Percentiles rank a stretch among this genome's conserved stretches.
phyloP scores from a whole-genome alignment of 2,329 filamentous ascomycete genomes.

The Ophiocordyceps unilateralis region DNA sequence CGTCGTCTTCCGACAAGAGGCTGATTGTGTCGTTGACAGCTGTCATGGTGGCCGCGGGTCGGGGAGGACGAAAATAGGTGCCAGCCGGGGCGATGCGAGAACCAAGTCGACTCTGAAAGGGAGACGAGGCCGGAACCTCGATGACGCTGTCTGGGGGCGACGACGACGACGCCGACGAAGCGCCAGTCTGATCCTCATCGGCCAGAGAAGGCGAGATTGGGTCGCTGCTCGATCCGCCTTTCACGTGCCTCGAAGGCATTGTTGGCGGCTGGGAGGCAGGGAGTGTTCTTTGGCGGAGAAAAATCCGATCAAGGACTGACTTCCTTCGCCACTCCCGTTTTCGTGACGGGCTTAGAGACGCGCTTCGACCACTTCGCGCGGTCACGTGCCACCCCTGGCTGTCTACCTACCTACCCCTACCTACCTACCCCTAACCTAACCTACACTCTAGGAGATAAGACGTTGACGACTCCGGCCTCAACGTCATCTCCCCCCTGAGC shows the following conservation, averaged over 20 bases:
- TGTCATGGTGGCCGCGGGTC: constrained; percentile 8
- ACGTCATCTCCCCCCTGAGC: no score
- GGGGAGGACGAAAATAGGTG: constrained; percentile 46
- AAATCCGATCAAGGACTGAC: no score
- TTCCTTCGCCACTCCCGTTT: constrained; percentile 1
- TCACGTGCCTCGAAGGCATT: no score
- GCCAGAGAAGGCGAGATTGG: no score
- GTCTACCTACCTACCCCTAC: no score
- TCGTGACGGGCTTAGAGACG: constrained; percentile 4
- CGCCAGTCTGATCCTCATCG: no score
- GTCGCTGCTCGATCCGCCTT: no score
- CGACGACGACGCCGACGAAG: constrained; percentile 13
- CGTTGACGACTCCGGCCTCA: no score
- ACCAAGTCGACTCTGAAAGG: constrained; percentile 33
- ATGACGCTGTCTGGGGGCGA: constrained; percentile 33
- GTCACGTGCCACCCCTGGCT: constrained; percentile 7
- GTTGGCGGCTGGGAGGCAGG: no score
- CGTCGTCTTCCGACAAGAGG: constrained; percentile 28
- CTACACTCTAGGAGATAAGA: no score
- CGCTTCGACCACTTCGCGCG: constrained; percentile 6
- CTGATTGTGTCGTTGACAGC: constrained; percentile 26
- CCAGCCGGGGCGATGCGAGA: constrained; percentile 59
- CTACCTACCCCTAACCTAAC: no score
- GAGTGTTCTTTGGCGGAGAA: no score
- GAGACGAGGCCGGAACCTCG: constrained; percentile 84